Conservation (phyloP, 129 eudicot genomes). For the Ambrosia trifida region DNA sequence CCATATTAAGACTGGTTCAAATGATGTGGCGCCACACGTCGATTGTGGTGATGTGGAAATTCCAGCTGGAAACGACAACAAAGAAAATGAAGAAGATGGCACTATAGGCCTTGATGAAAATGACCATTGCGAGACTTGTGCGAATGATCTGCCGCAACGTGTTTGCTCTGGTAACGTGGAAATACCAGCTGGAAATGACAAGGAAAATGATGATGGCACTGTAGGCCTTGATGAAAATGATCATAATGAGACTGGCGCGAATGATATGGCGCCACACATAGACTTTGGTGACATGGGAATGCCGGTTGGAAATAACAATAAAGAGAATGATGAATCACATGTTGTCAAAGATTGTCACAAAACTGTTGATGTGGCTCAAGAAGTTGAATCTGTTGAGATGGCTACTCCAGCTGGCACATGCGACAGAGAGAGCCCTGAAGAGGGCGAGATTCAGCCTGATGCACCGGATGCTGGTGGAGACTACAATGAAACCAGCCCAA, state of each 20-base stretch:
- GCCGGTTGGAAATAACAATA: slow-evolving; percentile 17
- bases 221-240: no score
- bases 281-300: slow-evolving; percentile 4
- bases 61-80: slow-evolving; percentile 18
- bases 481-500: not conserved
- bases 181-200: slow-evolving; percentile 15
- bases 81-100: not conserved
- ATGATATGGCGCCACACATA: not conserved
- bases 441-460: not conserved
- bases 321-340: not conserved
- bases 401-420: not conserved
- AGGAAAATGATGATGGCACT: not conserved
- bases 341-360: not conserved
- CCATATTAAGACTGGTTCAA: not conserved
- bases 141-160: not conserved
- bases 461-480: not conserved
- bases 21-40: not conserved
- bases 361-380: not conserved
- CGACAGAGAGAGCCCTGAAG: not conserved
- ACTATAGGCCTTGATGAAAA: no score
- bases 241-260: not conserved
- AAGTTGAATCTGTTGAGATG: not conserved
- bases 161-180: not conserved
- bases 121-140: not conserved
- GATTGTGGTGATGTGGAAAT: slow-evolving; percentile 4